Conservation (phyloP, 2,329 filamentous ascomycete species). For the Hymenoscyphus salicellus region DNA sequence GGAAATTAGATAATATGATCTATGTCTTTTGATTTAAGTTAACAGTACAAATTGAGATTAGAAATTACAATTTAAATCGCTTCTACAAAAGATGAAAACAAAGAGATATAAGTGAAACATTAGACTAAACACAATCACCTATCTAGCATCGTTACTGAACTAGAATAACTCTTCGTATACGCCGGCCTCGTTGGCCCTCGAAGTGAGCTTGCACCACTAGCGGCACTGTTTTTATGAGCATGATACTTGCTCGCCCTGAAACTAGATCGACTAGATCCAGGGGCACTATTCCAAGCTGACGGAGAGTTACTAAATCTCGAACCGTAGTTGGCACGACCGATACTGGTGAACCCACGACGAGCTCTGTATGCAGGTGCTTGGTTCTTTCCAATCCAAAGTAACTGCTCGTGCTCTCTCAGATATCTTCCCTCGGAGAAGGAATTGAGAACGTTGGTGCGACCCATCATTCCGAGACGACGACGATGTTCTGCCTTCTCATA, state of each 20-base stretch:
- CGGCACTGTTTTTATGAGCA: background rate
- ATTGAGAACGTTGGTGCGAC: slow-evolving; percentile 55
- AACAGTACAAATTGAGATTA: background rate
- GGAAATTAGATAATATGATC: background rate
- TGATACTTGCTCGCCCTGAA: background rate
- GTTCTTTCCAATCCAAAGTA: slow-evolving; percentile 47
- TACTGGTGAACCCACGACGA: background rate
- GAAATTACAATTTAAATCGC: background rate
- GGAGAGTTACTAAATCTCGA: background rate
- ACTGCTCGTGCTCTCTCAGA: slow-evolving; percentile 60
- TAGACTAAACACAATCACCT: background rate
- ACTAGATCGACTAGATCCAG: background rate
- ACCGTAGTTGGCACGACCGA: background rate
- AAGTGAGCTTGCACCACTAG: background rate
- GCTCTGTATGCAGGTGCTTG: slow-evolving; percentile 1
- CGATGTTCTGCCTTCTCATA: slow-evolving; percentile 55
- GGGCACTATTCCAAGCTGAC: background rate
- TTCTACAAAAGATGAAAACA: background rate
- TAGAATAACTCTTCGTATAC: slow-evolving; percentile 3
- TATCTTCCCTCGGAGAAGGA: slow-evolving; percentile 58
- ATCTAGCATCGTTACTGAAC: slow-evolving; percentile 6
- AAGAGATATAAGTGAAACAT: background rate
- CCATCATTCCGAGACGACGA: slow-evolving; percentile 56
- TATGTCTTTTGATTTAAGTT: background rate
- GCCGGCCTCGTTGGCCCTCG: background rate